phyloP scores from a whole-genome alignment of 2,329 filamentous ascomycete genomes.

The Scedosporium apiospermum region DNA sequence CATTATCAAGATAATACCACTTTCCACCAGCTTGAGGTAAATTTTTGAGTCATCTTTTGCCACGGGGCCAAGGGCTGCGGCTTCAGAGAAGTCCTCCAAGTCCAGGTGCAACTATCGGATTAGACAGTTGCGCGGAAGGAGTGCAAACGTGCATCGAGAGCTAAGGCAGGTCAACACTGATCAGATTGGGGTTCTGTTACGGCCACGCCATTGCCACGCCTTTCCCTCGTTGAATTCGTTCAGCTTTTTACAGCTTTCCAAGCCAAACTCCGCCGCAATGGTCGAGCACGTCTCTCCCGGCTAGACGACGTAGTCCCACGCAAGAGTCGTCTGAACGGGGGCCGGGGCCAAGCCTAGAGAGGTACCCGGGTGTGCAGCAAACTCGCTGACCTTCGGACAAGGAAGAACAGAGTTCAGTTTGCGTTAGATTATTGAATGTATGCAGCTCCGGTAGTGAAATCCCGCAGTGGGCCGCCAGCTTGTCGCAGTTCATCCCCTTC shows the following conservation, averaged over 20 bases:
- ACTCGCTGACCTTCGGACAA: neutral
- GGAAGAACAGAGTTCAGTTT: neutral
- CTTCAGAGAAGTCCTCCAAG: too few species aligned
- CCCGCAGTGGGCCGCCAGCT: neutral
- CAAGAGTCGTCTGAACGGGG: neutral
- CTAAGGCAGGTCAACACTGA: too few species aligned
- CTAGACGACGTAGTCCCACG: neutral
- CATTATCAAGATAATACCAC: too few species aligned
- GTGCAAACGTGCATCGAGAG: too few species aligned
- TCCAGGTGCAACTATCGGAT: too few species aligned
- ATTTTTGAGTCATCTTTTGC: too few species aligned
- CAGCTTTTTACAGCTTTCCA: neutral
- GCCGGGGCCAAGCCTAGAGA: neutral
- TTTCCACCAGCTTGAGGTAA: too few species aligned
- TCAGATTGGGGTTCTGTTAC: neutral
- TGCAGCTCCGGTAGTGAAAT: neutral
- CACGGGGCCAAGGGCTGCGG: too few species aligned
- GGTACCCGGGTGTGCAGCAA: neutral
- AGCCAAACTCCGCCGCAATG: neutral
- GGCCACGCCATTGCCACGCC: neutral
- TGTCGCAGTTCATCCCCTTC: neutral
- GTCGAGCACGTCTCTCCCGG: neutral
- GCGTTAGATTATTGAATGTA: neutral
- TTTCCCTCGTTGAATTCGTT: neutral
- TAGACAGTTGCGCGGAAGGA: too few species aligned